Evolutionary conservation across 2,329 filamentous ascomycete genomes (phyloP).

Genomic region (Fusarium sp.): DNA sequence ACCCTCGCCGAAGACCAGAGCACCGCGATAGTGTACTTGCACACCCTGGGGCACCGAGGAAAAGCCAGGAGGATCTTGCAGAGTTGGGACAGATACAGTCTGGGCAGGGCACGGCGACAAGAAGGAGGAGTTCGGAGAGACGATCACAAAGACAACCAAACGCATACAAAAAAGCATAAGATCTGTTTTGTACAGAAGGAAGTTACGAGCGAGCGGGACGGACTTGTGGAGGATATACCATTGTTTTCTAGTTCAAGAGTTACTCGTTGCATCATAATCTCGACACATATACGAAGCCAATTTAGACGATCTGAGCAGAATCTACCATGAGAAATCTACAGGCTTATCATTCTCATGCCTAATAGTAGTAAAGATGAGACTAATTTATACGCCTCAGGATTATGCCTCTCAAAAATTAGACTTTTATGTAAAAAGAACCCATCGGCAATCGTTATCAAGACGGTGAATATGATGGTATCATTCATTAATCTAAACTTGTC

Average conservation of each 20-base stretch:
- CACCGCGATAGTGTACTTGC: slow-evolving; percentile 43
- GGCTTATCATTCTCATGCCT: too few relatives aligned
- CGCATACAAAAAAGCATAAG: not conserved
- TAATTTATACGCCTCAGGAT: not conserved
- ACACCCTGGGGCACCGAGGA: slow-evolving; percentile 43
- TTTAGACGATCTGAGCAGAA: not conserved
- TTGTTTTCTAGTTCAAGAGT: not conserved
- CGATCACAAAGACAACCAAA: slow-evolving; percentile 21
- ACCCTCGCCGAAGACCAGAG: slow-evolving; percentile 5
- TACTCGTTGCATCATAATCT: not conserved
- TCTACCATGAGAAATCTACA: not conserved
- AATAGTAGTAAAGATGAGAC: not conserved
- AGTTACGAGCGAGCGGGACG: not conserved
- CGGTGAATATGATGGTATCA: not conserved
- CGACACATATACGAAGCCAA: not conserved
- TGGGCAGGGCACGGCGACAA: slow-evolving; percentile 46
- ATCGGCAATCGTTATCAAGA: too few relatives aligned
- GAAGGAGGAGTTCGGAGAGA: slow-evolving; percentile 44
- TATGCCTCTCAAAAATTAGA: too few relatives aligned
- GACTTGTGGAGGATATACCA: slow-evolving; percentile 21
- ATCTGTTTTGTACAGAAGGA: not conserved
- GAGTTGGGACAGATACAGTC: slow-evolving; percentile 48
- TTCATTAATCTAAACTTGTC: slow-evolving; percentile 11
- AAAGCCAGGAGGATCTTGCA: slow-evolving; percentile 50
- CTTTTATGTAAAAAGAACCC: too few relatives aligned